A percentile compares a stretch with the other conserved stretches of the same genome.
phyloP scores from a whole-genome alignment of 768 basidiomycete species.

The Amanita phalloides region DNA sequence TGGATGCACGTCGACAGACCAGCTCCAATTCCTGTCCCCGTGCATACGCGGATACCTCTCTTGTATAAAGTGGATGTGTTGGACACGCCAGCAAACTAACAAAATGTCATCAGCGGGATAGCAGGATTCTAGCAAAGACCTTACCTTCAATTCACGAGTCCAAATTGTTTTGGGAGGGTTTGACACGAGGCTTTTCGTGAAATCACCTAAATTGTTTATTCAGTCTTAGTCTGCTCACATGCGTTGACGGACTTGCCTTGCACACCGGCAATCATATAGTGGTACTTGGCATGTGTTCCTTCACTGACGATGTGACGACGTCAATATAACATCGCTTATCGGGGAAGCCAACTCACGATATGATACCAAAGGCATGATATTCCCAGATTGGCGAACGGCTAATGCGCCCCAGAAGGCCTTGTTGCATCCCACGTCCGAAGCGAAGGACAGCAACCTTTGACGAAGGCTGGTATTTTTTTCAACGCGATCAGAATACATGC shows the following conservation, averaged over 20 bases:
- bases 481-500: not conserved
- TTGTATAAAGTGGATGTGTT: conserved; percentile 75
- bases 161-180: conserved; percentile 62
- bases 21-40: conserved; percentile 73
- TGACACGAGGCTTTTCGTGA: conserved; percentile 60
- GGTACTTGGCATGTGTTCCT: conserved; percentile 61
- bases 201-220: conserved; percentile 41
- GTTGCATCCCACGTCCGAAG: conserved; percentile 78
- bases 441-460: conserved; percentile 71
- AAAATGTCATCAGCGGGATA: not conserved
- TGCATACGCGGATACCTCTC: conserved; percentile 73
- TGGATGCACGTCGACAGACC: conserved; percentile 74
- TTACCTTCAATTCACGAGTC: conserved; percentile 74
- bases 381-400: conserved; percentile 68
- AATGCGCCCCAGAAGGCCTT: conserved; percentile 66
- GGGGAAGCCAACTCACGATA: conserved; percentile 38
- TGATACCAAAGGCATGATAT: conserved; percentile 74
- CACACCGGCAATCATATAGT: conserved; percentile 76
- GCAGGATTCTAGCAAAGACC: not conserved
- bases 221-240: not conserved
- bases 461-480: conserved; percentile 42
- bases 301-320: conserved; percentile 31
- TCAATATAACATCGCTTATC: conserved; percentile 1
- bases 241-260: conserved; percentile 27
- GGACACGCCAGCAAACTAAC: conserved; percentile 69